A percentile compares a stretch with the other conserved stretches of the same genome.
Conservation (phyloP, 2,329 filamentous ascomycete species). For the Colletotrichum liriopes region DNA sequence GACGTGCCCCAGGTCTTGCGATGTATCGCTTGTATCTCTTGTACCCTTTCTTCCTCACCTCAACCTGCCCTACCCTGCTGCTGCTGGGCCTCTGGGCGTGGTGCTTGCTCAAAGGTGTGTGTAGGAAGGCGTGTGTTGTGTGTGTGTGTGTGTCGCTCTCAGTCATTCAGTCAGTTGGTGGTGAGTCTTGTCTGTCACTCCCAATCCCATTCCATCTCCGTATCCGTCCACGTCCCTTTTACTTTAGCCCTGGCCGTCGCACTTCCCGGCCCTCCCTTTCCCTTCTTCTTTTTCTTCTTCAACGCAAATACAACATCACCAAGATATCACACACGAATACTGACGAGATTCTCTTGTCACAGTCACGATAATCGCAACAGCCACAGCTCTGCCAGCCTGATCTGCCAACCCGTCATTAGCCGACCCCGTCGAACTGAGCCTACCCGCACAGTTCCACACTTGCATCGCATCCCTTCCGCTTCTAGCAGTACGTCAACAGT, state of each 20-base stretch:
- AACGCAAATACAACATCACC: conserved; percentile 67
- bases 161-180: conserved; percentile 18
- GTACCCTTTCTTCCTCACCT: conserved; percentile 6
- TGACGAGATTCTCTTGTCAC: conserved; percentile 73
- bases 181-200: conserved; percentile 32
- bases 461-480: conserved; percentile 46
- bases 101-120: conserved; percentile 12
- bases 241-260: conserved; percentile 41
- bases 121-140: conserved; percentile 17
- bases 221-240: conserved; percentile 48
- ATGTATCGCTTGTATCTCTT: conserved; percentile 36
- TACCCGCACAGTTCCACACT: conserved; percentile 47
- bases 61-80: background rate
- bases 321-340: conserved; percentile 59
- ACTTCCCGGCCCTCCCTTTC: conserved; percentile 52
- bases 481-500: conserved; percentile 45
- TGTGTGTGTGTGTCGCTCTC: conserved; percentile 26
- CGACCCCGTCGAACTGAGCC: conserved; percentile 37
- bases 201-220: conserved; percentile 43
- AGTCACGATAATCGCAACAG: conserved; percentile 69
- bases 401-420: conserved; percentile 46
- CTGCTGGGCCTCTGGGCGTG: background rate
- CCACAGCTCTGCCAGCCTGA: conserved; percentile 64
- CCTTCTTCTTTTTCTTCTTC: conserved; percentile 56
- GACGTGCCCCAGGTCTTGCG: conserved; percentile 26